Base-by-base conservation (phyloP, 2,329 filamentous ascomycete genomes). In the Aureobasidium subglaciale region DNA sequence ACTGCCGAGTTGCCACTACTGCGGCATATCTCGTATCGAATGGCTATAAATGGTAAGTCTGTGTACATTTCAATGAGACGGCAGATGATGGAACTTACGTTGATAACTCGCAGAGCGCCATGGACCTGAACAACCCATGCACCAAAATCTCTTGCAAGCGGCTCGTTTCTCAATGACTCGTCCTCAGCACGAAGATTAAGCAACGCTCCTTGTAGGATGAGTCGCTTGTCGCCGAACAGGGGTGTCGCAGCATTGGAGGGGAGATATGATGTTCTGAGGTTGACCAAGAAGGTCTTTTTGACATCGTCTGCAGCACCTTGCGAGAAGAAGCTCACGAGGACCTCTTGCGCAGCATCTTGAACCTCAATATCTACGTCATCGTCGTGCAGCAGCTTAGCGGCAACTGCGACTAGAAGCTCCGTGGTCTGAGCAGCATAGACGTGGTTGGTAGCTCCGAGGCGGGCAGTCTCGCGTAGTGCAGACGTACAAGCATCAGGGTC, bases 1-100 rank as follows among this genome's bases (percentile, higher is more conserved):
- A 42, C 13, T 61, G 59, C 4, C 40, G 38, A 10, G 67, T 30
- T 1, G 65, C 62, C 8, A 59, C 38, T 2, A 61, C 65, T 8
- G 62, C 65, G 3, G 68, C 67, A 38, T 66, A 61, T 8, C 64
- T 60, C 6, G 63, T 62, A 43, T 65, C 60, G 13, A 55, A 35
- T 62, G 56, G 45, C 63, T 64, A 5, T 4, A 16, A n/a, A n/a
- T n/a, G 4, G 11, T 15, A 2, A 22, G 24, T 59, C 22, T 57
- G 58, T 13, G 6, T 18, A 5, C 11, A 8, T 8, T 22, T n/a
- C 13, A 9, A 34, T n/a, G n/a, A 11, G 16, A 18, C 4, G 3
- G 27, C 5, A 13, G 20, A 11, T 9, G 18, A 10, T 25, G 5
- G 13, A 3, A 43, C 58, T 29, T 50, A 58, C 58, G 11, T 56